These are phyloP conservation scores for Xylaria castorea DNA, from an alignment of 495 filamentous ascomycete species.

Conservation along the genomic window DNA sequence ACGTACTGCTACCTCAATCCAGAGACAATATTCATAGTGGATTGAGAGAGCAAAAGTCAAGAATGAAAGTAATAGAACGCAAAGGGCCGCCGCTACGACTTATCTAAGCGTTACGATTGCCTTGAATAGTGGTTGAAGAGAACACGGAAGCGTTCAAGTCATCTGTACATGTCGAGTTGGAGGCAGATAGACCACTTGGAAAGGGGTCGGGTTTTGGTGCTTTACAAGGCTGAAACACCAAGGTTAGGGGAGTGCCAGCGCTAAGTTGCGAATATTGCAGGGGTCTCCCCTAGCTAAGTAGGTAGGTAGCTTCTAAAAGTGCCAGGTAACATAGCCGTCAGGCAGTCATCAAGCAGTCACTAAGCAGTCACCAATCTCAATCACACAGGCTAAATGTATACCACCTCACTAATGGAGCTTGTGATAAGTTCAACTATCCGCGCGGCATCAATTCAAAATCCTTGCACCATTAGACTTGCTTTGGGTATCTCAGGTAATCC, in stretches of 20 bases:
- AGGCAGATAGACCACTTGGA: neutral
- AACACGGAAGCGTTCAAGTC: constrained; percentile 13
- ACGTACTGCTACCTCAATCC: constrained; percentile 20
- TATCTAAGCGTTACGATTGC: neutral
- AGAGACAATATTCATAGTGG: constrained; percentile 3
- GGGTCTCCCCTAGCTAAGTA: neutral
- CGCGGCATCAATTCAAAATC: neutral
- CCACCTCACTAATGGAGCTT: neutral
- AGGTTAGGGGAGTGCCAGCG: neutral
- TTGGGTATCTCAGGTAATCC: constrained; percentile 20
- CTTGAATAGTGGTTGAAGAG: constrained; percentile 5
- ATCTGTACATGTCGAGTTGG: neutral
- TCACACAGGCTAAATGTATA: neutral
- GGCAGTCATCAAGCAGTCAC: neutral
- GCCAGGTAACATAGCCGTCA: neutral
- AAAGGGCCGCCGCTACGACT: neutral
- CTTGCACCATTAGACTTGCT: neutral
- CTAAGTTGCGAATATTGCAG: neutral
- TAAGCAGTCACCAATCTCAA: neutral
- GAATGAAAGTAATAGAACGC: neutral
- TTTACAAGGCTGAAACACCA: constrained; percentile 39
- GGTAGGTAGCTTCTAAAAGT: neutral
- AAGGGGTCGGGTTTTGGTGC: constrained; percentile 1
- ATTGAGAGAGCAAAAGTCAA: neutral
- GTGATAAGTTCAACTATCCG: constrained; percentile 9